A percentile compares a stretch with the other conserved stretches of the same genome.
phyloP scores from a whole-genome alignment of 495 filamentous ascomycete species.

The Neurospora sp. region DNA sequence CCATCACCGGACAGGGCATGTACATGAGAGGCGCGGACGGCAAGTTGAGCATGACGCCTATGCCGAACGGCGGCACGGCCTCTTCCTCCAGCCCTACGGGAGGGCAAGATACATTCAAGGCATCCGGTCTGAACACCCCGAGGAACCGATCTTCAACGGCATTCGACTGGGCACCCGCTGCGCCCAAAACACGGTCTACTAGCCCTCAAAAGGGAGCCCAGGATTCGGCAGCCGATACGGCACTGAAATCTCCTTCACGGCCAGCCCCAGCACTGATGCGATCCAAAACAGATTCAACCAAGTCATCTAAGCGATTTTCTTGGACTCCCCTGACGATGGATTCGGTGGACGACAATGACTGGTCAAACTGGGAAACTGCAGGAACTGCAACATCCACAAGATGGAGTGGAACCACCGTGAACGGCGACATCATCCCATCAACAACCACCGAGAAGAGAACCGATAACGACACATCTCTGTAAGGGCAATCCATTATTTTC shows the following conservation, averaged over 20 bases:
- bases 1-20: conserved; percentile 47
- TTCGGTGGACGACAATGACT: conserved; percentile 55
- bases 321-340: conserved; percentile 39
- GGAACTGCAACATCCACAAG: conserved; percentile 32
- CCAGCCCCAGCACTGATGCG: conserved; percentile 10
- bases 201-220: neutral
- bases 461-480: conserved; percentile 32
- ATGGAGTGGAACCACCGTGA: conserved; percentile 41
- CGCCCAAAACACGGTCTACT: neutral
- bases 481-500: conserved; percentile 15
- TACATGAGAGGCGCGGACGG: conserved; percentile 24
- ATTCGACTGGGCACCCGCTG: conserved; percentile 15
- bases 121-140: conserved; percentile 8
- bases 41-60: conserved; percentile 25
- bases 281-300: conserved; percentile 23
- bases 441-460: conserved; percentile 27
- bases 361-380: conserved; percentile 63
- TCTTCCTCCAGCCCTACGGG: conserved; percentile 1
- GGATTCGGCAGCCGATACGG: neutral
- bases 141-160: conserved; percentile 10
- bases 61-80: conserved; percentile 21
- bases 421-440: conserved; percentile 31
- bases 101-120: conserved; percentile 31
- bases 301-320: conserved; percentile 32
- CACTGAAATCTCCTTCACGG: conserved; percentile 5